Evolutionary conservation across 768 basidiomycete species (phyloP), one percentile per base, ranked within the genome.

Genomic region (Pluteus cervinus): DNA sequence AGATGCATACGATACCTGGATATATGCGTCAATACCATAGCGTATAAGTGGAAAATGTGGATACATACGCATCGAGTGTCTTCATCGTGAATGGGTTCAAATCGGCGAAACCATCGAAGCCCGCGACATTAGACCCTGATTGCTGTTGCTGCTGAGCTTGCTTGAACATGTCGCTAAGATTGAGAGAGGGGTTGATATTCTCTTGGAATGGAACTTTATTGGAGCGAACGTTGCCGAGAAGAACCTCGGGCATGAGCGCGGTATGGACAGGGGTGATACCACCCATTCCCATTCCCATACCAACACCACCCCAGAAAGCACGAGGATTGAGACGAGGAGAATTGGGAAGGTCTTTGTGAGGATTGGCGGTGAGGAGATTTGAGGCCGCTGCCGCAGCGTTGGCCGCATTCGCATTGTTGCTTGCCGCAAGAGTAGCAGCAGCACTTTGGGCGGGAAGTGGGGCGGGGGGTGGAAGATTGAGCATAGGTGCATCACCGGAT

Each of bases 261-360:
- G 86, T 78, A 54, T 93, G 89, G 16, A 91, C 88, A 25, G 85
- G 84, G 0, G 87, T 92, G 47, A 84, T 69, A 2, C 86, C 86
- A 39, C 79, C 78, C 18, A 66, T 61, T n/a, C 68, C 65, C 33
- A 65, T 61, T 43, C 56, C 62, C 33, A 63, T 41, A 12, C 56
- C 56, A 11, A 66, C 65, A n/a, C 85, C 86, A 24, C 86, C 89
- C 91, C 91, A 94, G 70, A 91, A 90, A 5, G 59, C 52, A 23
- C 49, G 34, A n/a, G 55, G 65, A 33, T 66, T 63, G 38, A 77
- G 58, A 28, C 77, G 68, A 8, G 79, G 79, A 1, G 79, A 76
- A 1, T 71, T 70, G 2, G 81, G 75, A 4, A 87, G 63, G 44
- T 91, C 87, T 46, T 91, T 91, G 49, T 81, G 76, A 0, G 79